These are phyloP conservation scores for Solanum bulbocastanum DNA, from an alignment of 257 asterid species.

Conservation along the genomic window DNA sequence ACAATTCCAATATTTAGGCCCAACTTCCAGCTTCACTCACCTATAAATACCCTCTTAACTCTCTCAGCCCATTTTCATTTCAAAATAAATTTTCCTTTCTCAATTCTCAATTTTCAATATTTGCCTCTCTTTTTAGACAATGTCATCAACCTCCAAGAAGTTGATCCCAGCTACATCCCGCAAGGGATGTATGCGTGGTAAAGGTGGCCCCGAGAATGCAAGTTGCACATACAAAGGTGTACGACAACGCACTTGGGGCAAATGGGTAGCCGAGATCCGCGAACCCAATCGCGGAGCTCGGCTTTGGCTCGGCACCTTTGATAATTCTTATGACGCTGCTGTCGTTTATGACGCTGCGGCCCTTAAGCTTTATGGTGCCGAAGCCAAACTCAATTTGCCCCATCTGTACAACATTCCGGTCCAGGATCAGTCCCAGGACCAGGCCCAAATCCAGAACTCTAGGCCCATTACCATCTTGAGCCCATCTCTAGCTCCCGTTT, in stretches of 20 bases:
- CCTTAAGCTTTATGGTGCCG: conserved; percentile 46
- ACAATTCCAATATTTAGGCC: background rate
- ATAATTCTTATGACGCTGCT: conserved; percentile 67
- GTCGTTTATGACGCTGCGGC: conserved; percentile 72
- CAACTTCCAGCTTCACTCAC: background rate
- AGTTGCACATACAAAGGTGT: conserved; percentile 73
- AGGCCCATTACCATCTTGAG: background rate
- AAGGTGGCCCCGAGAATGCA: conserved; percentile 87
- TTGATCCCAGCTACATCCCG: conserved; percentile 44
- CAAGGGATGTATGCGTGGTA: conserved; percentile 85
- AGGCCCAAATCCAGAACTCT: background rate
- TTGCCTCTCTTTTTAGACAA: background rate
- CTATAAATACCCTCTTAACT: background rate
- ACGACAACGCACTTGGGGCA: conserved; percentile 83
- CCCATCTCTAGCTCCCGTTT: background rate
- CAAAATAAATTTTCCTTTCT: background rate
- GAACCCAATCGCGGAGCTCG: conserved; percentile 77
- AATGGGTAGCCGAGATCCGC: conserved; percentile 90
- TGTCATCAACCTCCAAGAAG: background rate
- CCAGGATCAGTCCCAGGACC: background rate
- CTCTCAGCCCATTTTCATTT: background rate
- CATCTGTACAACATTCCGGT: conserved; percentile 19
- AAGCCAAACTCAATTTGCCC: conserved; percentile 59
- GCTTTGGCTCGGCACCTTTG: conserved; percentile 81
- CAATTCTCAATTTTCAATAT: background rate